Conservation (phyloP, 1,284 basidiomycete genomes). For the Cutaneotrichosporon sp. region DNA sequence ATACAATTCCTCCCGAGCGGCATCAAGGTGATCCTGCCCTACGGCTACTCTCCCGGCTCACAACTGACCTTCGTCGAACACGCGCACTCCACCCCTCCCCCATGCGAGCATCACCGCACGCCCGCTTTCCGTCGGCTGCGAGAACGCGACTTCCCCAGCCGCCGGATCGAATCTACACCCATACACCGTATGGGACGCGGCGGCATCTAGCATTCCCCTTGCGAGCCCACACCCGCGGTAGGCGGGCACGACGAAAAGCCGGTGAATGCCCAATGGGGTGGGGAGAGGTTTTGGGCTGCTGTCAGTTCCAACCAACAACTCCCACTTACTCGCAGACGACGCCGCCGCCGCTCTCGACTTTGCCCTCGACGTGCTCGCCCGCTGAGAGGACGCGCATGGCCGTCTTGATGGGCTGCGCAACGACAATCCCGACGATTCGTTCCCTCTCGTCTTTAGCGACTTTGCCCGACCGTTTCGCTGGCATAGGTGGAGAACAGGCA, state of each 20-base stretch:
- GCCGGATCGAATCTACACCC: constrained; percentile 42
- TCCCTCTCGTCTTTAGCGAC: constrained; percentile 20
- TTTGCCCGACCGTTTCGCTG: constrained; percentile 1
- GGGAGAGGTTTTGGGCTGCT: constrained; percentile 41
- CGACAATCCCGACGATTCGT: constrained; percentile 46
- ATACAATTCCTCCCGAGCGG: constrained; percentile 1
- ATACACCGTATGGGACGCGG: constrained; percentile 46
- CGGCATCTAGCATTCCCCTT: constrained; percentile 38
- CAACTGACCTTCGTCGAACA: constrained; percentile 47
- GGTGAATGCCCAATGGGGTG: constrained; percentile 50
- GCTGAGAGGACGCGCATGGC: constrained; percentile 44
- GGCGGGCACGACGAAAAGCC: constrained; percentile 49
- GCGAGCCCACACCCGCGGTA: constrained; percentile 44
- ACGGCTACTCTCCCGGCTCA: too few species aligned
- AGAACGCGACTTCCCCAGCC: constrained; percentile 47
- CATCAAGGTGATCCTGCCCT: too few species aligned
- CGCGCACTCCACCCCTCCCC: constrained; percentile 36
- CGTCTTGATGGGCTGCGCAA: constrained; percentile 47
- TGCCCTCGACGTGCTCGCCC: background rate
- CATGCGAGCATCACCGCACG: constrained; percentile 46
- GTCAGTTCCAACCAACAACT: background rate
- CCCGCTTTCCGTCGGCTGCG: constrained; percentile 51
- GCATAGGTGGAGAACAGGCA: constrained; percentile 24
- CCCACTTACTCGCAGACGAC: constrained; percentile 50
- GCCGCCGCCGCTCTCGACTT: constrained; percentile 43